These are phyloP conservation scores for Macrocybe gigantea DNA, from an alignment of 768 basidiomycete species.

Conservation along the genomic window DNA sequence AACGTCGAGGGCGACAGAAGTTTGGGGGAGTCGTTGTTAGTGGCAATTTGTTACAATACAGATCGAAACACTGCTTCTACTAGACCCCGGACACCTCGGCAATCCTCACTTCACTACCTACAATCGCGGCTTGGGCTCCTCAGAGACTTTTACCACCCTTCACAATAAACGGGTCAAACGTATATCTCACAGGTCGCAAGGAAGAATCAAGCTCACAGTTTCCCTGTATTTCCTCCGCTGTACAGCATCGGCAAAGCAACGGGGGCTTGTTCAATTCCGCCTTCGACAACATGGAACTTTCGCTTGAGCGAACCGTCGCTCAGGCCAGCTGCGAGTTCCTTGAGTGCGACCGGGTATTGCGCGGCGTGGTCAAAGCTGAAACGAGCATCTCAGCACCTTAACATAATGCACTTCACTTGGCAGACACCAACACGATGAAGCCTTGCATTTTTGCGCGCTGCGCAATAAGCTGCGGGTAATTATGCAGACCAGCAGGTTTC, in stretches of 20 bases:
- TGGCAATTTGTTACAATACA: no score
- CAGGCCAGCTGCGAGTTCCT: conserved; percentile 53
- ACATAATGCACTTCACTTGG: not conserved
- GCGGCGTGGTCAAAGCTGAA: conserved; percentile 70
- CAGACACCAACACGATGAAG: conserved; percentile 62
- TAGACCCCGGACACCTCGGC: no score
- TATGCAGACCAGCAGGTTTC: conserved; percentile 60
- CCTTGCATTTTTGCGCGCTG: conserved; percentile 80
- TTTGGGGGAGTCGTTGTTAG: no score
- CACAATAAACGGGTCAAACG: conserved; percentile 5
- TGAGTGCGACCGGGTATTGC: conserved; percentile 52
- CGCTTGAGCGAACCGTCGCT: conserved; percentile 68
- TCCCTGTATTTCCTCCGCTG: conserved; percentile 74
- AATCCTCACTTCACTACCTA: conserved; percentile 11
- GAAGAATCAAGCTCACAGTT: conserved; percentile 40
- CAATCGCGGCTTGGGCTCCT: conserved; percentile 32
- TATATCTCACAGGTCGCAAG: not conserved
- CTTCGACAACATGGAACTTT: conserved; percentile 75
- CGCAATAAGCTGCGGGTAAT: conserved; percentile 64
- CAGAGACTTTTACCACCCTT: conserved; percentile 56
- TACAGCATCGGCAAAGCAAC: conserved; percentile 66
- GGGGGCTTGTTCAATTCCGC: conserved; percentile 66
- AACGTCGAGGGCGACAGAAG: no score
- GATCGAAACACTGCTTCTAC: no score
- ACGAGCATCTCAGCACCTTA: not conserved